A percentile compares a stretch with the other conserved stretches of the same genome.
Evolutionary conservation across 2,329 filamentous ascomycete species (phyloP).

Genomic region (Aspergillus floridensis): DNA sequence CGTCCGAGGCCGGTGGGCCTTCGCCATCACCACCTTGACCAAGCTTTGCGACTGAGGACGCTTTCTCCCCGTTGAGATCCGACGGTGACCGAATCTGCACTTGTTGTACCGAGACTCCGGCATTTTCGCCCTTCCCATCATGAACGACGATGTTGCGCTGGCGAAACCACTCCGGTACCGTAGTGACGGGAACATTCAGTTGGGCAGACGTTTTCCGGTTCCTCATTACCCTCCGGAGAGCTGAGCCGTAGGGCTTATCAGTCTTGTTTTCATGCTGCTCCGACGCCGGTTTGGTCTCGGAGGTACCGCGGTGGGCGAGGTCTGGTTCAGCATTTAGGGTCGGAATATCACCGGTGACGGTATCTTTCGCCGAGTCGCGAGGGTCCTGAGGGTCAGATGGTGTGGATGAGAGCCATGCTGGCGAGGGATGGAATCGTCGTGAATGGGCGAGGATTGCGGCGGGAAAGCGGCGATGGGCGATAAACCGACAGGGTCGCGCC

Average conservation of each 20-base stretch:
- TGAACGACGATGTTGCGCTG: constrained; percentile 34
- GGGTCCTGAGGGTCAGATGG: constrained; percentile 29
- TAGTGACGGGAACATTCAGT: constrained; percentile 19
- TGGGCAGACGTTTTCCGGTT: constrained; percentile 30
- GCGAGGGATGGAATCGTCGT: constrained; percentile 36
- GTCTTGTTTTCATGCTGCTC: constrained; percentile 24
- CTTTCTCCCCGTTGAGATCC: constrained; percentile 17
- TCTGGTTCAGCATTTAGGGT: constrained; percentile 17
- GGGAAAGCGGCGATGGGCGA: constrained; percentile 38
- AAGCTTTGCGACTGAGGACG: constrained; percentile 2
- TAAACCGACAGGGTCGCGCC: constrained; percentile 37
- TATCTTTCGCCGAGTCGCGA: constrained; percentile 20
- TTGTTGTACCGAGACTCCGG: constrained; percentile 19
- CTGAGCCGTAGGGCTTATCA: constrained; percentile 39
- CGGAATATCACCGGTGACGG: constrained; percentile 22
- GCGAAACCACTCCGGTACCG: constrained; percentile 40
- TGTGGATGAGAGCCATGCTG: constrained; percentile 26
- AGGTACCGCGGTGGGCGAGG: constrained; percentile 15
- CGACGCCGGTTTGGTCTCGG: constrained; percentile 11
- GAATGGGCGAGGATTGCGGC: constrained; percentile 21
- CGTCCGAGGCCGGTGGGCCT: constrained; percentile 20
- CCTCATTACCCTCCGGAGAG: constrained; percentile 38
- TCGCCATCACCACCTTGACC: constrained; percentile 28
- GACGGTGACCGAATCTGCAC: constrained; percentile 28
- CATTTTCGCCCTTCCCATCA: constrained; percentile 11